Base-by-base conservation (phyloP, 208 protist species). In the Trypanosoma melophagium region DNA sequence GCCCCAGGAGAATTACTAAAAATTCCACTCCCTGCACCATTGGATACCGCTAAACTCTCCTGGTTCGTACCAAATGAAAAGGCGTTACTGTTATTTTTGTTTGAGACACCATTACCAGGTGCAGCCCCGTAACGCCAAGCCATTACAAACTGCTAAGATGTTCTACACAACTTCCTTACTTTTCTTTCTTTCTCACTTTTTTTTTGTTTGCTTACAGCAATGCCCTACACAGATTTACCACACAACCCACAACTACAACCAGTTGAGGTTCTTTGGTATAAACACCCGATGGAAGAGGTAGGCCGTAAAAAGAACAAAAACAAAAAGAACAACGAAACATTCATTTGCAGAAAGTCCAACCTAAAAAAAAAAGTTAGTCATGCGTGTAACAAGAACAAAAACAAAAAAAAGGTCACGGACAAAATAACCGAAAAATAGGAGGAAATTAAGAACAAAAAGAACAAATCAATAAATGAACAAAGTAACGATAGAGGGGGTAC, bases 31-130 rank as follows among this genome's bases (percentile, higher is more conserved):
- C n/a, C 56, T 24, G 10, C 56, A 47, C 7, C 53, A 44, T 97
- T 97, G 95, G 99, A 99, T 76, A 98, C 98, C 12, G 99, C 28
- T 35, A 35, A 35, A 35, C 28, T 35, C 3, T 35, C 5, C 28
- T 35, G 28, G 28, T 35, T 35, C 28, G 28, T 87, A 81, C 98
- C 98, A 69, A 99, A 87, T 66, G 92, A 90, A 80, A 97, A 97
- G 70, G 59, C 84, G 76, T 94, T 99, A 77, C 97, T 92, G 67
- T 94, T 84, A 64, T 83, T 82, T 53, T 79, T 84, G 51, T 49
- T 44, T 21, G 19, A 7, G 53, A 12, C 17, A 60, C 3, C 22
- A 60, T 24, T 54, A 41, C 7, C 49, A 60, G n/a, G 66, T 14
- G 1, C 2, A 55, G 60, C 68, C 12, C 74, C 78, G 47, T 84